A percentile compares a stretch with the other conserved stretches of the same genome.
Evolutionary conservation across 108 stramenopile species (phyloP).

Genomic region (Hondaea fermentalgiana): DNA sequence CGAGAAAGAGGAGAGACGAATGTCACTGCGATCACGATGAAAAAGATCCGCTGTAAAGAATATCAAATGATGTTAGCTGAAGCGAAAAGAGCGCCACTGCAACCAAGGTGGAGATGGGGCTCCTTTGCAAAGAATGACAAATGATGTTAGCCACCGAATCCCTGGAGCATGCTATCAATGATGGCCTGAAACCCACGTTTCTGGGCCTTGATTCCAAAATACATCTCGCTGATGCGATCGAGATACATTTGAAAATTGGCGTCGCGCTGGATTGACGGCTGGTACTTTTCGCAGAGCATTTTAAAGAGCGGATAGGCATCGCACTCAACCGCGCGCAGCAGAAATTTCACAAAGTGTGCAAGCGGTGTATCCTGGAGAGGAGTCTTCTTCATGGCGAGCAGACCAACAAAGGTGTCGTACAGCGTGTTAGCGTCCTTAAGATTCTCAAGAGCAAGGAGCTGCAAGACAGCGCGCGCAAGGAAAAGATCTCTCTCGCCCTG

Average conservation of each 20-base stretch:
- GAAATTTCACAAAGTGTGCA: not conserved
- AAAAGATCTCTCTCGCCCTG: not conserved
- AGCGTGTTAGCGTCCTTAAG: not conserved
- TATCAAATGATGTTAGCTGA: too few species aligned
- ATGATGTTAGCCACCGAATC: not conserved
- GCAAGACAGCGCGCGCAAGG: not conserved
- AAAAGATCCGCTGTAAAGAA: too few species aligned
- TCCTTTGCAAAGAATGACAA: too few species aligned
- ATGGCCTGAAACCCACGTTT: not conserved
- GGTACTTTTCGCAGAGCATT: slow-evolving; percentile 20
- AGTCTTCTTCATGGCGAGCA: not conserved
- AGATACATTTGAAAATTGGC: not conserved
- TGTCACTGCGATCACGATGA: too few species aligned
- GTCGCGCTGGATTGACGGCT: not conserved
- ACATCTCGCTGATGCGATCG: not conserved
- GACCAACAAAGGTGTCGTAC: not conserved
- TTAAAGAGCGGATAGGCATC: slow-evolving; percentile 12
- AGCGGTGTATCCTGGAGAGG: not conserved
- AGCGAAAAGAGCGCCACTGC: too few species aligned
- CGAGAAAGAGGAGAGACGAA: too few species aligned
- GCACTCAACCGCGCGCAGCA: not conserved
- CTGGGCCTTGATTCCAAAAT: slow-evolving; percentile 3
- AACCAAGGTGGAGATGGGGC: too few species aligned
- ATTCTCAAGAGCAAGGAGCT: slow-evolving; percentile 10
- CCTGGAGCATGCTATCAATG: not conserved